Evolutionary conservation across 305 asterid genomes (phyloP), one percentile per base, ranked within the genome.

Genomic region (Striga hermonthica): DNA sequence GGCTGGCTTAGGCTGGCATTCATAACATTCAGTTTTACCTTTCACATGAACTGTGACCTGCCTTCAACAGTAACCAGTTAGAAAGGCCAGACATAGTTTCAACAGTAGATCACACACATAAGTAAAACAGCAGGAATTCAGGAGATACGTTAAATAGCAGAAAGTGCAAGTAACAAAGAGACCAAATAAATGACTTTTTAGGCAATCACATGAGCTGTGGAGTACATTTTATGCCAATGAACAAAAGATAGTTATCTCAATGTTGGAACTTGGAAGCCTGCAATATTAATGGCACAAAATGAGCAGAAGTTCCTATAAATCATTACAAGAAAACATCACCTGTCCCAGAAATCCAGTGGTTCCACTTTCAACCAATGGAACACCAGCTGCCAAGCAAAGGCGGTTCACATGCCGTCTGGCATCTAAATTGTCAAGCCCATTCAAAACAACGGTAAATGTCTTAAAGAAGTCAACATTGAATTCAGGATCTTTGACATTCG

Each of bases 381-480:
- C 96, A 45, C 73, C 93, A 73, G 99, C 88, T 58, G 99, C 98
- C 85, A 94, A 79, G 84, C 97, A 86, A 64, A 94, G 96, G 75
- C 99, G 99, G 75, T 94, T 94, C 72, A 94, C 99, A 74, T 94
- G 99, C 52, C 98, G 87, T 71, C 99, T 83, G 69, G 99, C 99
- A 84, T 94, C 98, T 70, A 94, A 83, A 79, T 94, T 94, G 78
- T 94, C 99, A 35, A 94, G 98, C 74, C 99, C 99, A 53, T 94
- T 94, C 82, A 94, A 68, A 65, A 94, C 90, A 76, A 94, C 99
- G 78, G 78, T 82, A 74, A 88, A 94, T 66, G 79, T 83, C 95
- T 87, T 94, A 64, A 83, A 91, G 76, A 94, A 94, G 62, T 91
- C 99, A 65, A 94, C 98, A 77, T 85, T 83, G 82, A 94, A 94